Percentiles rank a stretch among this genome's conserved stretches.
Evolutionary conservation across 208 protist genomes (phyloP).

Genomic region (Borovskyia barvae): DNA sequence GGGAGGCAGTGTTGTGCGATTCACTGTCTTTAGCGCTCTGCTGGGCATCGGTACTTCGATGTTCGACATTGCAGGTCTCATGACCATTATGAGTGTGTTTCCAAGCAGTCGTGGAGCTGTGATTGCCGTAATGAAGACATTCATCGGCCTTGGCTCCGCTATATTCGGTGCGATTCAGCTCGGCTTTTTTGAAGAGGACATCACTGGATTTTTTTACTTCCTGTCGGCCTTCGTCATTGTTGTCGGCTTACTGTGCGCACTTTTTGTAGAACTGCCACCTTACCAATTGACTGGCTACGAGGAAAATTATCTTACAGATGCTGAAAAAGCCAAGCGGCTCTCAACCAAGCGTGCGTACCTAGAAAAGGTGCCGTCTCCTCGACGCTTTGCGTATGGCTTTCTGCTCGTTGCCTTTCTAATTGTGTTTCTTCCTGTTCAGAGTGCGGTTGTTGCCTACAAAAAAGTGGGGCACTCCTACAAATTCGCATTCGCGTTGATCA

Average conservation of each 20-base stretch:
- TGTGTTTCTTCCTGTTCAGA: constrained; percentile 65
- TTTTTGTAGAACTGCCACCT: constrained; percentile 68
- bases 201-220: constrained; percentile 63
- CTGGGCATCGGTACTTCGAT: constrained; percentile 46
- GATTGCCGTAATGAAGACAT: constrained; percentile 85
- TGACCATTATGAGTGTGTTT: constrained; percentile 82
- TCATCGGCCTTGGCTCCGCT: constrained; percentile 81
- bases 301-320: constrained; percentile 32
- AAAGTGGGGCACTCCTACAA: constrained; percentile 27
- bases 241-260: constrained; percentile 33
- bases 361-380: constrained; percentile 61
- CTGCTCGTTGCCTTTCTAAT: constrained; percentile 51
- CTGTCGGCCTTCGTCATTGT: constrained; percentile 34
- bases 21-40: constrained; percentile 51
- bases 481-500: constrained; percentile 38
- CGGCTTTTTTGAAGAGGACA: constrained; percentile 59
- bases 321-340: constrained; percentile 29
- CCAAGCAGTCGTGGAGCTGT: constrained; percentile 76
- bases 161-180: constrained; percentile 68
- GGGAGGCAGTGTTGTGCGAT: constrained; percentile 42
- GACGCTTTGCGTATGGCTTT: constrained; percentile 67
- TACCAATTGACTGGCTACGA: constrained; percentile 77
- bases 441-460: constrained; percentile 39
- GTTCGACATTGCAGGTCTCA: constrained; percentile 70
- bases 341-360: constrained; percentile 50